These are phyloP conservation scores for Termitomyces sp. DNA, from an alignment of 768 basidiomycete genomes.

Conservation along the genomic window DNA sequence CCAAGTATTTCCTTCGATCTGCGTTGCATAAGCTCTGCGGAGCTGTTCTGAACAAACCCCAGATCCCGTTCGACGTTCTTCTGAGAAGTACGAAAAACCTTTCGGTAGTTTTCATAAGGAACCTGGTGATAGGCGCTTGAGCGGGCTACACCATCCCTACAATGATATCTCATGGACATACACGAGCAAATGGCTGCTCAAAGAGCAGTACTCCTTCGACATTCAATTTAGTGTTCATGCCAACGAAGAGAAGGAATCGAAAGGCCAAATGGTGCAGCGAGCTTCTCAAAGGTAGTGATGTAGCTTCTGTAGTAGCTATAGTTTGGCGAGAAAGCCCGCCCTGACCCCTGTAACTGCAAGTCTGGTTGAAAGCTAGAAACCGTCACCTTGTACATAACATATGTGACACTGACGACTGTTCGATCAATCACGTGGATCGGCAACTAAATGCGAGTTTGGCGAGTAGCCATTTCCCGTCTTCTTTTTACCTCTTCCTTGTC, in stretches of 20 bases:
- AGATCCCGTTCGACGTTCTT: constrained; percentile 81
- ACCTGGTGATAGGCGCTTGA: constrained; percentile 45
- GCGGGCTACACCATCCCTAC: constrained; percentile 3
- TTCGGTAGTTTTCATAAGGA: constrained; percentile 86
- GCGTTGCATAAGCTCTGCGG: constrained; percentile 58
- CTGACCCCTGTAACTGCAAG: background rate
- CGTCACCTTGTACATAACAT: too few species aligned
- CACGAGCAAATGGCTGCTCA: constrained; percentile 80
- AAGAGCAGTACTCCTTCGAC: constrained; percentile 75
- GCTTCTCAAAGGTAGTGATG: background rate
- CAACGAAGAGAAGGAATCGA: background rate
- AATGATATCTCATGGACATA: constrained; percentile 27
- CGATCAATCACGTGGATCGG: constrained; percentile 8
- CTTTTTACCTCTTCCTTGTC: background rate
- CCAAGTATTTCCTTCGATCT: constrained; percentile 34
- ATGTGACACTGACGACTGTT: too few species aligned
- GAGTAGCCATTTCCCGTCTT: background rate
- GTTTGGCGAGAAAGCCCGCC: background rate
- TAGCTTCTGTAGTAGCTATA: too few species aligned
- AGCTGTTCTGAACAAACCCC: constrained; percentile 49
- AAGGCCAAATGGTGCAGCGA: background rate
- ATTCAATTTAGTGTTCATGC: constrained; percentile 56
- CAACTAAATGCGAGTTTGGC: background rate
- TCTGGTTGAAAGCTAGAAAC: background rate
- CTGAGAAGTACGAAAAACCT: constrained; percentile 81